Evolutionary conservation across 192 early-diverging fungal species (phyloP).

Genomic region (Haplosporangium gracile): DNA sequence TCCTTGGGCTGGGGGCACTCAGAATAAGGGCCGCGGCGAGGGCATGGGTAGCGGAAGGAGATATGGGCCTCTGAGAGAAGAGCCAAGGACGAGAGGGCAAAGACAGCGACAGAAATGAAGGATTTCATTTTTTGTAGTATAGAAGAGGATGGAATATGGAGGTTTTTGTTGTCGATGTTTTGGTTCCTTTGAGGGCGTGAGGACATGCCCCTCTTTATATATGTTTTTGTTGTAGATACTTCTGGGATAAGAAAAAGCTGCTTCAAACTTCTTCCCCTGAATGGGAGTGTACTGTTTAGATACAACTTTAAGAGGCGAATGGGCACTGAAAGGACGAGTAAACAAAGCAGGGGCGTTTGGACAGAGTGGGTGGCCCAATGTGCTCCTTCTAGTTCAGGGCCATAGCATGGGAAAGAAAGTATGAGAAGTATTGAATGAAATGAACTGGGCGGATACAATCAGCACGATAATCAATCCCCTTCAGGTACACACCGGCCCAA

Average conservation of each 20-base stretch:
- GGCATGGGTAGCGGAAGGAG: constrained; percentile 55
- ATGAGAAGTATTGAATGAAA: neutral
- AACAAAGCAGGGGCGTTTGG: neutral
- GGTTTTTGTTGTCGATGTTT: neutral
- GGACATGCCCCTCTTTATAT: neutral
- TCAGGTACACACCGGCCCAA: neutral
- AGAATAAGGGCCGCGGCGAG: constrained; percentile 38
- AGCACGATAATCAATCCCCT: neutral
- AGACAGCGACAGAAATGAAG: constrained; percentile 2
- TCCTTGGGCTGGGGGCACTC: constrained; percentile 41
- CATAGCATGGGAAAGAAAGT: neutral
- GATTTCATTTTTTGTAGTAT: constrained; percentile 27
- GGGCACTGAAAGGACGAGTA: neutral
- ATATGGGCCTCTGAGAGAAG: constrained; percentile 45
- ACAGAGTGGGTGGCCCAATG: neutral
- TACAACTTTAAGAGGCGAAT: neutral
- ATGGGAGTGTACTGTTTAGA: neutral
- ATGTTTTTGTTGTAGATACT: neutral
- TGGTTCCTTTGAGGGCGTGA: neutral
- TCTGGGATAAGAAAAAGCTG: neutral
- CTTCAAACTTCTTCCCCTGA: neutral
- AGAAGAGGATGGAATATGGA: neutral
- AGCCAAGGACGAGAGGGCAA: constrained; percentile 38
- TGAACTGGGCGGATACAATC: neutral
- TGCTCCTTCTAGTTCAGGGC: neutral